Conservation (phyloP, 805 yeast genomes). For the Sugiyamaella marilandica region DNA sequence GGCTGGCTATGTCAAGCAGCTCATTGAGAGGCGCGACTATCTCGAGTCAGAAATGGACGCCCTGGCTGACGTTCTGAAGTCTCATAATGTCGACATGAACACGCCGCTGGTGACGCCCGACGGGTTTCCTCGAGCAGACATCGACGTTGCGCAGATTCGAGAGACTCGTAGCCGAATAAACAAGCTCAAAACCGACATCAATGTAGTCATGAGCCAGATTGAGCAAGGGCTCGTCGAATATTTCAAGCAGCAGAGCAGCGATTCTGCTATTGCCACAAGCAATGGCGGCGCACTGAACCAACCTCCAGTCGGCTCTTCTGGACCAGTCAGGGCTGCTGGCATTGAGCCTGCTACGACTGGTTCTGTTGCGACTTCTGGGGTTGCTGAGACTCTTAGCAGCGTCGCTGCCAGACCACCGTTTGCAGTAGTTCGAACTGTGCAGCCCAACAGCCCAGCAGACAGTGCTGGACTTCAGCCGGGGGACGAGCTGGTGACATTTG, state of each 20-base stretch:
- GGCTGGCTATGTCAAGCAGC: constrained; percentile 11
- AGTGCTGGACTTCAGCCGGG: constrained; percentile 48
- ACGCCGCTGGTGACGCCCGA: constrained; percentile 62
- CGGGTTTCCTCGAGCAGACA: constrained; percentile 82
- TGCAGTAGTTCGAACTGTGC: constrained; percentile 44
- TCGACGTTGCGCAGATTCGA: constrained; percentile 70
- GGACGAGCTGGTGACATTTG: constrained; percentile 56
- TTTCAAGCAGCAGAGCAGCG: constrained; percentile 13
- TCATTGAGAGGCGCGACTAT: constrained; percentile 20
- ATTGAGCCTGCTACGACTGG: not conserved
- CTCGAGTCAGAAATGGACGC: constrained; percentile 41
- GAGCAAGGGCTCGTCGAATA: constrained; percentile 45
- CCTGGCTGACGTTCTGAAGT: constrained; percentile 41
- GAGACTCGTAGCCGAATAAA: constrained; percentile 59
- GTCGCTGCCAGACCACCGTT: constrained; percentile 21
- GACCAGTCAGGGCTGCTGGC: not conserved
- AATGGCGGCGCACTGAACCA: not conserved
- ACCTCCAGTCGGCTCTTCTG: not conserved
- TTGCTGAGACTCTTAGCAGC: not conserved
- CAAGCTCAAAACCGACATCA: constrained; percentile 65
- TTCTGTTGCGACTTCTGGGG: not conserved
- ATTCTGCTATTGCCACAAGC: not conserved
- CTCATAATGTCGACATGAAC: constrained; percentile 53
- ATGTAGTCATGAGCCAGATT: constrained; percentile 43
- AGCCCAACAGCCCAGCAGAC: constrained; percentile 51